Evolutionary conservation across 768 basidiomycete species (phyloP).

Genomic region (Mycena capillaripes): DNA sequence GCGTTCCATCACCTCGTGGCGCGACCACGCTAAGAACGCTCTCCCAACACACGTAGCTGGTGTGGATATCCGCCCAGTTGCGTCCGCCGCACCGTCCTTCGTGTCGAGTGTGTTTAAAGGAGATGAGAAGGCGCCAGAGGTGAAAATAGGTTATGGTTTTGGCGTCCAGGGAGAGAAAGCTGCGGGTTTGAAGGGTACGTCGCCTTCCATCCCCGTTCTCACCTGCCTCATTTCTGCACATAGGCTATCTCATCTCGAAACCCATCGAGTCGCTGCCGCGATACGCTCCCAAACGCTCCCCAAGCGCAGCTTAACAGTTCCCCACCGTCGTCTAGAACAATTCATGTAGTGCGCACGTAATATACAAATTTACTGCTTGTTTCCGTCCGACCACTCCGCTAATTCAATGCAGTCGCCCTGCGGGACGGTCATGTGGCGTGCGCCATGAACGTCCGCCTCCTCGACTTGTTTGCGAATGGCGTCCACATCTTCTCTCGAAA

Average conservation of each 20-base stretch:
- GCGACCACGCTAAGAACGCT: conserved; percentile 64
- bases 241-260: conserved; percentile 71
- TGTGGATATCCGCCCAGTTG: conserved; percentile 51
- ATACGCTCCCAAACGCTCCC: conserved; percentile 58
- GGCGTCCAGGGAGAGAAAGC: conserved; percentile 84
- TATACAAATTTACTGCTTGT: conserved; percentile 8
- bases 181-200: conserved; percentile 69
- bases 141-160: conserved; percentile 77
- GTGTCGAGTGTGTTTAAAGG: conserved; percentile 53
- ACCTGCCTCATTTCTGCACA: conserved; percentile 18
- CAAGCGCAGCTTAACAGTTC: conserved; percentile 22
- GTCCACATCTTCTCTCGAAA: conserved; percentile 43
- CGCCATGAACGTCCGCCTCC: conserved; percentile 39
- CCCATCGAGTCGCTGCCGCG: conserved; percentile 75
- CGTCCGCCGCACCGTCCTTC: conserved; percentile 51
- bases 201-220: conserved; percentile 20
- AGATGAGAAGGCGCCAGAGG: conserved; percentile 37
- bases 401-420: conserved; percentile 30
- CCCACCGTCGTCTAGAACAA: background rate
- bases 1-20: conserved; percentile 77
- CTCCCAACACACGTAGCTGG: conserved; percentile 64
- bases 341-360: background rate
- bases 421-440: conserved; percentile 19
- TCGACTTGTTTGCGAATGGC: conserved; percentile 43
- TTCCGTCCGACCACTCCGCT: conserved; percentile 17